Percentiles rank a stretch among this genome's conserved stretches.
Evolutionary conservation across 306 rosid genomes (phyloP).

Genomic region (Fragaria iinumae): DNA sequence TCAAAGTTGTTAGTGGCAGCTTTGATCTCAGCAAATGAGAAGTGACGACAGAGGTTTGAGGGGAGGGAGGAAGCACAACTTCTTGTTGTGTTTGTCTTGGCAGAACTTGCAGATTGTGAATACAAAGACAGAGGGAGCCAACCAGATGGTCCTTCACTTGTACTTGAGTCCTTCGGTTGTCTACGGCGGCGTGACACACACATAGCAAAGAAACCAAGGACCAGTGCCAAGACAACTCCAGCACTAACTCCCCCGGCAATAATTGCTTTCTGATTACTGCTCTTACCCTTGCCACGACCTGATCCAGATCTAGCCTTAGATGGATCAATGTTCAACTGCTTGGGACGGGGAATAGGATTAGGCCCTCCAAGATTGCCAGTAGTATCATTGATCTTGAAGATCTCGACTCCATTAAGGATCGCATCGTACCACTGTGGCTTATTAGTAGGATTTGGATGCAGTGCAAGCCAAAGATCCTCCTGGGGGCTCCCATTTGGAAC

Average conservation of each 20-base stretch:
- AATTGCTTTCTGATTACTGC: constrained; percentile 36
- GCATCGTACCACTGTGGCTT: constrained; percentile 47
- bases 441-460: constrained; percentile 44
- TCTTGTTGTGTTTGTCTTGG: constrained; percentile 88
- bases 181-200: constrained; percentile 42
- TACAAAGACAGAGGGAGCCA: constrained; percentile 97
- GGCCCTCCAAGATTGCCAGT: constrained; percentile 69
- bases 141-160: constrained; percentile 95
- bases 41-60: constrained; percentile 93
- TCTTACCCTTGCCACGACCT: constrained; percentile 50
- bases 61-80: constrained; percentile 90
- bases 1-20: constrained; percentile 90
- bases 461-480: constrained; percentile 68
- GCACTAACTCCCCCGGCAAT: constrained; percentile 72
- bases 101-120: constrained; percentile 88
- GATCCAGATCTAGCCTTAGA: constrained; percentile 41
- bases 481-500: constrained; percentile 64
- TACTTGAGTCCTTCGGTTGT: constrained; percentile 59
- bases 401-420: constrained; percentile 81
- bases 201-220: constrained; percentile 53
- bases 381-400: constrained; percentile 65
- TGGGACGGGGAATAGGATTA: constrained; percentile 65
- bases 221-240: constrained; percentile 54
- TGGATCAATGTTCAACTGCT: constrained; percentile 49
- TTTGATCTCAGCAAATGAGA: constrained; percentile 93